Evolutionary conservation across 106 monocot species (phyloP), one percentile per base, ranked within the genome.

Genomic region (Platanthera zijinensis): DNA sequence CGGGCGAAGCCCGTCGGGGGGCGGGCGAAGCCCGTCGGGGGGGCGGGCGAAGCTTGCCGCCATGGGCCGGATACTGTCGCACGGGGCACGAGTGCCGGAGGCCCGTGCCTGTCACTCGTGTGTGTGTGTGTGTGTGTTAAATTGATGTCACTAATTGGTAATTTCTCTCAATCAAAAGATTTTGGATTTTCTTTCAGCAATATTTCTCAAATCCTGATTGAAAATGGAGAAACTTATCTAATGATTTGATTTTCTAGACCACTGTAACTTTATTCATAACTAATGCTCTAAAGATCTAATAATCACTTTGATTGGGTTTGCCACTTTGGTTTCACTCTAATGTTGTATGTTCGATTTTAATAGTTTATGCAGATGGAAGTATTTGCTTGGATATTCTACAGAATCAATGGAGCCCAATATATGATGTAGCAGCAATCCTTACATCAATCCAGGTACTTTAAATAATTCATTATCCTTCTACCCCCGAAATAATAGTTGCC

Each of bases 391-490:
- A 75, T 75, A 75, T 75, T 46, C 45, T 75, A 13, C 74, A 75
- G 74, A 75, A 75, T 57, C 74, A 75, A 9, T 75, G 74, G 74
- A 75, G 74, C 56, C 74, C 74, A 18, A 75, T 75, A 32, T 75
- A 75, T 57, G 74, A 75, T 75, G 74, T 57, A 39, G 74, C 74
- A 7, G 74, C 74, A 14, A 75, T 75, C 45, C 74, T 75, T 52
- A 75, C 74, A 45, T 75, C 74, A 48, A 75, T 75, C 15, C 74
- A 75, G 74, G 74, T 75, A 75, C 18, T n/a, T 52, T 0, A 48
- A 50, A 49, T 63, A 1, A 19, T 71, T 71, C 3, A 8, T 9
- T 49, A 69, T 69, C 3, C n/a, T 71, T 18, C 32, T 13, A 48
- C 6, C 6, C 32, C 39, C 13, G 32, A 67, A 67, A 30, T 10